phyloP scores from a whole-genome alignment of 495 filamentous ascomycete species.

The Neurospora sp. region DNA sequence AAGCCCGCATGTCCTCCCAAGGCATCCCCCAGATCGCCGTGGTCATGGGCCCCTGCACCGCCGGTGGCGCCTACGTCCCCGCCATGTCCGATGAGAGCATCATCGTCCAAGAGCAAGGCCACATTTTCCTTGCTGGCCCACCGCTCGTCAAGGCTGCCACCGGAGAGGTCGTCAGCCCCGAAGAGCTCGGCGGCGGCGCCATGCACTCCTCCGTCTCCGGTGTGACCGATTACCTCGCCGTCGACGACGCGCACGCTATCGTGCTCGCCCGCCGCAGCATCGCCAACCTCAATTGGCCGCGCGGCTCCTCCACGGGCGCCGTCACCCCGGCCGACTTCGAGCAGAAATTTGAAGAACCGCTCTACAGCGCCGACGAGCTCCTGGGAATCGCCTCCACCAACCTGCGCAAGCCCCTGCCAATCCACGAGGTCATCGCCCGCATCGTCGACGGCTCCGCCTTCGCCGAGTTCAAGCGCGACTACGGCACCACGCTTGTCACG shows the following conservation, averaged over 20 bases:
- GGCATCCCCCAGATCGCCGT: constrained; percentile 92
- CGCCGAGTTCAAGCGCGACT: constrained; percentile 89
- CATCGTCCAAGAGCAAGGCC: constrained; percentile 89
- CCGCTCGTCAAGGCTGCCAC: constrained; percentile 96
- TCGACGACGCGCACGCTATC: constrained; percentile 90
- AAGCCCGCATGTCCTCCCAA: constrained; percentile 78
- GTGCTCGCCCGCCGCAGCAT: constrained; percentile 75
- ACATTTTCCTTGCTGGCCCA: constrained; percentile 92
- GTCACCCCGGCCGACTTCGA: constrained; percentile 7
- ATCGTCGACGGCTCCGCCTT: constrained; percentile 89
- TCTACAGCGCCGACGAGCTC: constrained; percentile 75
- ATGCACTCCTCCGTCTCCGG: constrained; percentile 85
- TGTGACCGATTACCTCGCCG: constrained; percentile 94
- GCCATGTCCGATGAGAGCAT: constrained; percentile 97
- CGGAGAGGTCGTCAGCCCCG: constrained; percentile 83
- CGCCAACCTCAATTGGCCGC: constrained; percentile 79
- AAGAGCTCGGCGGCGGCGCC: constrained; percentile 88
- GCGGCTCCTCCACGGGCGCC: constrained; percentile 11
- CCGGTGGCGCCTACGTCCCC: constrained; percentile 92
- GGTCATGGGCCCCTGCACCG: constrained; percentile 97
- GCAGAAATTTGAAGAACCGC: constrained; percentile 48
- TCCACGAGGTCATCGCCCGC: constrained; percentile 85
- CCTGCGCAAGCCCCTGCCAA: constrained; percentile 70
- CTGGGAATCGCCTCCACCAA: constrained; percentile 84
- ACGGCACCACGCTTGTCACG: constrained; percentile 83